Base-by-base conservation (phyloP, 1,139 yeast species). In the Suhomyces terraborum region DNA sequence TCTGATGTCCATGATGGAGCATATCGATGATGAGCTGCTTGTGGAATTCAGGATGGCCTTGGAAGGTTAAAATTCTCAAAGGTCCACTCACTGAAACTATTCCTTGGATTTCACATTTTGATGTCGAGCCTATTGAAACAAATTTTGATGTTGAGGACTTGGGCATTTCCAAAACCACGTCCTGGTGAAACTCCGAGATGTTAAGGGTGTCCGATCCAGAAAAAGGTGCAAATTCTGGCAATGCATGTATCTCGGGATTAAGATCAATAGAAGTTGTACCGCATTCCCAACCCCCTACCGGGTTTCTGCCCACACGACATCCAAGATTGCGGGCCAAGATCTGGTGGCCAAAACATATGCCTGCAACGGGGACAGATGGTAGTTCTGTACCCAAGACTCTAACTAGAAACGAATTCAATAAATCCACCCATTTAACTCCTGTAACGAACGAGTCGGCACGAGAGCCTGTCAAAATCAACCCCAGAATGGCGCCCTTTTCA, bases 261-360 rank as follows among this genome's bases (percentile, higher is more conserved):
- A 83, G 49, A 6, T 64, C 50, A n/a, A 87, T 65, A 6, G 75
- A 65, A 3, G 77, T 69, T 3, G 77, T 68, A 1, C 95, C 89
- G 36, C 78, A 65, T 59, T 88, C 96, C 88, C 93, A 84, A 1
- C 94, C 94, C 26, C 61, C 49, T 17, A 58, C 64, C 12, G 59
- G 45, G 58, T 82, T 85, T 45, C 80, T 67, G 6, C 67, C 79
- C 4, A 84, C 84, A 36, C 64, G 63, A 28, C 79, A 73, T 2
- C 88, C 93, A 35, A 87, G 62, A 6, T 84, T 80, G 43, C 82
- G 72, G 2, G 82, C 84, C 20, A 87, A 61, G 14, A 88, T 69
- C 58, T 89, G 97, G 59, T 88, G 96, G 3, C 96, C 97, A 59
- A 87, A 88, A 59, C 96, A 89, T 29, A 88, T 69, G 1, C 94